phyloP scores from a whole-genome alignment of 1,284 basidiomycete species.

The Cystobasidium pallidum region DNA sequence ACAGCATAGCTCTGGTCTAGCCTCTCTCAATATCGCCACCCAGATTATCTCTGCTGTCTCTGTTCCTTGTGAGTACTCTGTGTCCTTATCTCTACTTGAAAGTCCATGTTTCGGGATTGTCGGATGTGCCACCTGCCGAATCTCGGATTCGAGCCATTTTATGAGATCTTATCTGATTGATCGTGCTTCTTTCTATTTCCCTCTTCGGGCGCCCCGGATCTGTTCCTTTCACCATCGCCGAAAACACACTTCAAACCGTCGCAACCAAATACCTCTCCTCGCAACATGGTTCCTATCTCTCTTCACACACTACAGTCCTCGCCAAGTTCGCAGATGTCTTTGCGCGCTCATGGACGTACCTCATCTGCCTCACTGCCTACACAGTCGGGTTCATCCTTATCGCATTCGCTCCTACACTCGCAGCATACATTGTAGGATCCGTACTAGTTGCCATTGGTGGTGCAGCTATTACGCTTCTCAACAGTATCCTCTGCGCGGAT shows the following conservation, averaged over 20 bases:
- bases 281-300: neutral
- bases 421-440: slow-evolving; percentile 46
- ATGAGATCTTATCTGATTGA: slow-evolving; percentile 4
- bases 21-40: slow-evolving; percentile 41
- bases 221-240: no score
- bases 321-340: slow-evolving; percentile 43
- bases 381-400: slow-evolving; percentile 46
- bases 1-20: slow-evolving; percentile 44
- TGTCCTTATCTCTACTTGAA: neutral
- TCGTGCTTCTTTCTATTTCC: neutral
- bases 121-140: neutral
- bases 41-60: slow-evolving; percentile 43
- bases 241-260: no score
- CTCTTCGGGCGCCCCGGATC: no score
- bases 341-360: slow-evolving; percentile 41
- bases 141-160: neutral
- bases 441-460: slow-evolving; percentile 45
- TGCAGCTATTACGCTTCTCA: slow-evolving; percentile 39
- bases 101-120: neutral
- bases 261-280: no score
- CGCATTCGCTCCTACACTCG: slow-evolving; percentile 43
- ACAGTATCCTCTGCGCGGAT: slow-evolving; percentile 44
- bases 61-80: slow-evolving; percentile 30
- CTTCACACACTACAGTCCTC: slow-evolving; percentile 6
- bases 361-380: slow-evolving; percentile 38